phyloP scores from a whole-genome alignment of 495 filamentous ascomycete genomes.

The Penicillium pulvis region DNA sequence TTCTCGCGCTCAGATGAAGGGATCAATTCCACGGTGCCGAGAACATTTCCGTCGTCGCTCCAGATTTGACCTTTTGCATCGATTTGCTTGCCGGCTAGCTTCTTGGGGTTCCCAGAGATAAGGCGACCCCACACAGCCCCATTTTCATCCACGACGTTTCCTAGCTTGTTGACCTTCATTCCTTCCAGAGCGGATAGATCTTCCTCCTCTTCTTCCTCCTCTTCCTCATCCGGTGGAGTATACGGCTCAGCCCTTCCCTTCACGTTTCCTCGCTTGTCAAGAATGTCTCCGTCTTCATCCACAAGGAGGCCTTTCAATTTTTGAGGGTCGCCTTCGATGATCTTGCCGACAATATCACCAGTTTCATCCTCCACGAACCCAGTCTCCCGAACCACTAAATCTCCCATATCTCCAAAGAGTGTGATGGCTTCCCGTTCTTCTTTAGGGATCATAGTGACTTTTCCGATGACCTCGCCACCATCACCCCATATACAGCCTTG shows the following conservation, averaged over 20 bases:
- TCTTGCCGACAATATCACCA: slow-evolving; percentile 64
- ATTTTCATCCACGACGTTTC: slow-evolving; percentile 70
- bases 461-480: background rate
- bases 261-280: slow-evolving; percentile 71
- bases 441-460: background rate
- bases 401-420: background rate
- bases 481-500: background rate
- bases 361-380: slow-evolving; percentile 55
- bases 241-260: slow-evolving; percentile 68
- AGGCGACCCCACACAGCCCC: slow-evolving; percentile 73
- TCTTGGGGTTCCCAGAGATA: slow-evolving; percentile 62
- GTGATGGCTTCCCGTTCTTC: background rate
- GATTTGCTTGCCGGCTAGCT: slow-evolving; percentile 70
- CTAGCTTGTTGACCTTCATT: slow-evolving; percentile 75
- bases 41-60: slow-evolving; percentile 70
- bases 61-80: slow-evolving; percentile 74
- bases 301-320: slow-evolving; percentile 66
- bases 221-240: background rate
- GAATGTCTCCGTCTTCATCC: slow-evolving; percentile 74
- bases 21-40: slow-evolving; percentile 72
- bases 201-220: slow-evolving; percentile 20
- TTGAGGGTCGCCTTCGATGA: slow-evolving; percentile 70
- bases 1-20: slow-evolving; percentile 62
- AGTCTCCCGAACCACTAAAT: background rate
- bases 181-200: slow-evolving; percentile 44